Evolutionary conservation across 2,329 filamentous ascomycete species (phyloP), one percentile per base, ranked within the genome.

Genomic region (Thelonectria discophora): DNA sequence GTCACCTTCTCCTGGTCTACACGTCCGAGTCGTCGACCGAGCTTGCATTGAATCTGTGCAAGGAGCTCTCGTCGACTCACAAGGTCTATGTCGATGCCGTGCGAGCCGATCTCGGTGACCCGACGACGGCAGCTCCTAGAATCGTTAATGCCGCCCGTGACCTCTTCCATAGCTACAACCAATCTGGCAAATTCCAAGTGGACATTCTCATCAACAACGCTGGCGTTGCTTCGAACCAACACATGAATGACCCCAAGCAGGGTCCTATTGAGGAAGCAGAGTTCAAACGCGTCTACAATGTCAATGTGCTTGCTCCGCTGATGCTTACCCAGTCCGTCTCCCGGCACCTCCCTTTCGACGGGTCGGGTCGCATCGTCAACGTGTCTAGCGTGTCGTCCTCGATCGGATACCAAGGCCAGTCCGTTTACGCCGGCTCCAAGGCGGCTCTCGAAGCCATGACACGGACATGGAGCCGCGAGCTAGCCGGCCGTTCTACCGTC

Each of bases 131-230:
- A 10, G 59, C 69, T 1, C 15, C 61, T n/a, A 69, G 60, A 48
- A 73, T 78, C 40, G 59, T 78, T 15, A 65, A 72, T 3, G 73
- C 73, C 17, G 75, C 75, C 37, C 60, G 53, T 13, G 34, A 43
- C 15, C 67, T 77, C 51, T 75, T 70, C 63, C 45, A 58, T 9
- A 69, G 67, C 11, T 74, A 71, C 64, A 69, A 50, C 21, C 18
- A 57, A 0, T 37, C 57, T 11, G 64, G 58, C 12, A 55, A 66
- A 7, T 73, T 77, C 61, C 72, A 73, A 71, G 84, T 97, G 72
- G 92, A 96, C 78, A 92, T 97, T 63, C 81, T 97, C 55, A 81
- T 97, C 81, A 96, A 97, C 84, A 97, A 96, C 76, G 93, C 93
- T 30, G 93, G 92, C 55, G 80, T 88, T 7, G 81, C 86, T 32